Percentiles rank a stretch among this genome's conserved stretches.
phyloP scores from a whole-genome alignment of 371 early-diverging fungal species.

The Parasitella parasitica region DNA sequence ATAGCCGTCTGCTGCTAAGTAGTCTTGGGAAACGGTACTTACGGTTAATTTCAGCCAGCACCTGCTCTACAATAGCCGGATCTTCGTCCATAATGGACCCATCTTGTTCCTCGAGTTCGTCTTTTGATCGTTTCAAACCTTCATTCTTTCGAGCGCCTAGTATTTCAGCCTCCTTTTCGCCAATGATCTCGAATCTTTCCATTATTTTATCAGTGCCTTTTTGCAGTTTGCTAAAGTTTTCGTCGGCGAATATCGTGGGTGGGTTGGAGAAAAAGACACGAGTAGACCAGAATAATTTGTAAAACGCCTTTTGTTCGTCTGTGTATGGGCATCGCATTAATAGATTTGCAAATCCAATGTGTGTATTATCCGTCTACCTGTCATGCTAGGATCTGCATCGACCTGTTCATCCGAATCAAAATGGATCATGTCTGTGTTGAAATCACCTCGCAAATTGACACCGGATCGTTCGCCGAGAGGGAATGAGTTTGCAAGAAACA shows the following conservation, averaged over 20 bases:
- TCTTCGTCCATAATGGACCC: slow-evolving; percentile 28
- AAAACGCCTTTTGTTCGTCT: slow-evolving; percentile 49
- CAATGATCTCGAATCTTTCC: slow-evolving; percentile 38
- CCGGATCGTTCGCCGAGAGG: slow-evolving; percentile 82
- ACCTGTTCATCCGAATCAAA: slow-evolving; percentile 56
- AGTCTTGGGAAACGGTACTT: slow-evolving; percentile 73
- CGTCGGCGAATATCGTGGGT: slow-evolving; percentile 33
- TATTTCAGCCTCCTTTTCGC: slow-evolving; percentile 36
- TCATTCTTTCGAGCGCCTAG: slow-evolving; percentile 31
- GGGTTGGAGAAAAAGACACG: slow-evolving; percentile 47
- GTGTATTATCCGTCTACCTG: slow-evolving; percentile 16
- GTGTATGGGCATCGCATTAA: neutral
- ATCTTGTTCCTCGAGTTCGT: slow-evolving; percentile 2
- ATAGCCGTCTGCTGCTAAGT: slow-evolving; percentile 68
- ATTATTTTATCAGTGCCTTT: slow-evolving; percentile 39
- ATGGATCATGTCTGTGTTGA: slow-evolving; percentile 65
- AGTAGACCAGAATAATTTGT: slow-evolving; percentile 47
- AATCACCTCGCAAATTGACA: slow-evolving; percentile 82
- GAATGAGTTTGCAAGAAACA: slow-evolving; percentile 79
- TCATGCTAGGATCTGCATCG: slow-evolving; percentile 38
- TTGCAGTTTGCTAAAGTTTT: slow-evolving; percentile 36
- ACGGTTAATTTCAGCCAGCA: slow-evolving; percentile 36
- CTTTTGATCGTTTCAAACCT: slow-evolving; percentile 14
- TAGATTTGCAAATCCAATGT: neutral
- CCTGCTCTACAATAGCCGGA: slow-evolving; percentile 27